Conservation (phyloP, 495 filamentous ascomycete species). For the Penicillium maclennaniae region DNA sequence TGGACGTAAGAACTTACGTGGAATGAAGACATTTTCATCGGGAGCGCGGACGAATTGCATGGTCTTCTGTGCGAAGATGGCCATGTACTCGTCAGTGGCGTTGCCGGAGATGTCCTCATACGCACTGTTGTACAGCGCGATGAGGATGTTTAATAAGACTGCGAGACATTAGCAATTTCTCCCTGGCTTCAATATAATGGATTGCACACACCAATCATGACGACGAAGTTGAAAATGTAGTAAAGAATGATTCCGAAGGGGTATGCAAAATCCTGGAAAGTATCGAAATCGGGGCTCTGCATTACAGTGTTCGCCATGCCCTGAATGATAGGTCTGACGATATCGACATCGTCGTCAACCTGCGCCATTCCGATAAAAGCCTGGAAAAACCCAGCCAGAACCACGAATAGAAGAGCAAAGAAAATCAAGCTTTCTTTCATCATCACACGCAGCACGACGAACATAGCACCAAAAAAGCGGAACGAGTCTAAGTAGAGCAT, state of each 20-base stretch:
- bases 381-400: constrained; percentile 88
- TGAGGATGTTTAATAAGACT: constrained; percentile 88
- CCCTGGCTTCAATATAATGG: too few relatives aligned
- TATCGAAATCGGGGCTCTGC: constrained; percentile 84
- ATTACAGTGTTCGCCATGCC: constrained; percentile 89
- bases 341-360: constrained; percentile 60
- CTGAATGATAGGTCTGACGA: constrained; percentile 72
- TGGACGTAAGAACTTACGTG: constrained; percentile 46
- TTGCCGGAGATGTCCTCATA: constrained; percentile 96
- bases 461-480: constrained; percentile 96
- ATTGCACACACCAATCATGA: constrained; percentile 64
- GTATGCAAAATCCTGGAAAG: constrained; percentile 71
- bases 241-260: constrained; percentile 89
- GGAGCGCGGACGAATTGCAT: constrained; percentile 95
- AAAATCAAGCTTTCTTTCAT: constrained; percentile 98
- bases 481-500: constrained; percentile 90
- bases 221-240: constrained; percentile 94
- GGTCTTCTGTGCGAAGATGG: constrained; percentile 83
- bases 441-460: constrained; percentile 96
- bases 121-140: constrained; percentile 93
- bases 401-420: constrained; percentile 85
- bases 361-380: constrained; percentile 93
- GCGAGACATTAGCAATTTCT: constrained; percentile 19
- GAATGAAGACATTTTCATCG: constrained; percentile 96
- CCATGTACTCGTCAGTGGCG: constrained; percentile 91